These are phyloP conservation scores for Metschnikowia dekortorum DNA, from an alignment of 805 yeast species.

Conservation along the genomic window DNA sequence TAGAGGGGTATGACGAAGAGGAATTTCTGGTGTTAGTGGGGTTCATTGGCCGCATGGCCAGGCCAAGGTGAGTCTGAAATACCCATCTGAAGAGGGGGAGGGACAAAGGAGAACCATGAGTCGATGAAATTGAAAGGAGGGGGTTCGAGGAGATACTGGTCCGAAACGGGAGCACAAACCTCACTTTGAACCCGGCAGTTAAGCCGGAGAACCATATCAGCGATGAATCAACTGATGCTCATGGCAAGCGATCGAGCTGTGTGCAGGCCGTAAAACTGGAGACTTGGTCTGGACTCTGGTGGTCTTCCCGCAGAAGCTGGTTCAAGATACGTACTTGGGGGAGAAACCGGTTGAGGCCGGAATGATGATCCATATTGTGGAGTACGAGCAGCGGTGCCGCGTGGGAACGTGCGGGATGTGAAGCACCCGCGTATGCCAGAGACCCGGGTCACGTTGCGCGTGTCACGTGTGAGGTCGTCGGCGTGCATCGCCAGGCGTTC, in stretches of 20 bases:
- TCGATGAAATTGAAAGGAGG: too few species aligned
- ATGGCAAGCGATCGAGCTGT: too few species aligned
- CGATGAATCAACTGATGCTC: too few species aligned
- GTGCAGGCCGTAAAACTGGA: too few species aligned
- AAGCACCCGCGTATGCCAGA: neutral
- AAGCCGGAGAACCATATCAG: too few species aligned
- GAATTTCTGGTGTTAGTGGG: constrained; percentile 43
- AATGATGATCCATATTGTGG: neutral
- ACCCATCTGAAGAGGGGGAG: neutral
- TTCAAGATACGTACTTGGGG: constrained; percentile 9
- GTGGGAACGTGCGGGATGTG: neutral
- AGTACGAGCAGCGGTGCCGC: neutral
- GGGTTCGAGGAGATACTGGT: too few species aligned
- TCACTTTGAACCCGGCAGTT: too few species aligned
- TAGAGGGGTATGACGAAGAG: constrained; percentile 72
- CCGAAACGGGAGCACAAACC: too few species aligned
- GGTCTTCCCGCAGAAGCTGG: neutral
- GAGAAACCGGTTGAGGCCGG: constrained; percentile 8
- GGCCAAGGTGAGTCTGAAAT: neutral
- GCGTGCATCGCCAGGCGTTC: too few species aligned
- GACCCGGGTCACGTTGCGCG: neutral
- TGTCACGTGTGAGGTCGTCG: too few species aligned
- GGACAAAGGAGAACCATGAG: neutral
- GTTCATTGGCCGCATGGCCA: neutral
- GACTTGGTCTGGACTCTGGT: neutral